phyloP scores from a whole-genome alignment of 192 early-diverging fungal genomes.

The Bifiguratus adelaidae region DNA sequence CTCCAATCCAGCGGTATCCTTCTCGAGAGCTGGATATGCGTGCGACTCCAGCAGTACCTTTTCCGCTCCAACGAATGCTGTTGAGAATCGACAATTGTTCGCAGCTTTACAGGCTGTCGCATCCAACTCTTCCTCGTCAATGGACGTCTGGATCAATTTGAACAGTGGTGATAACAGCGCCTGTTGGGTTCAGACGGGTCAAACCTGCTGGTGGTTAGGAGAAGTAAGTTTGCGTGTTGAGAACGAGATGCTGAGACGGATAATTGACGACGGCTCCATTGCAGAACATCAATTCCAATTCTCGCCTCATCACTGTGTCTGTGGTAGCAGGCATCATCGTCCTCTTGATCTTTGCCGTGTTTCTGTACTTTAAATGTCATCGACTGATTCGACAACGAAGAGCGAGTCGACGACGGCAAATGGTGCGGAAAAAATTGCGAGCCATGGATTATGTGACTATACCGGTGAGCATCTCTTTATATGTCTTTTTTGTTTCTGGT shows the following conservation, averaged over 20 bases:
- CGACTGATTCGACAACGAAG: conserved; percentile 11
- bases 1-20: conserved; percentile 1
- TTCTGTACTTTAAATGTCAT: conserved; percentile 15
- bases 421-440: conserved; percentile 6
- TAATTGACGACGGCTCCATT: neutral
- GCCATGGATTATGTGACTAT: conserved; percentile 18
- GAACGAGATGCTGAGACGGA: neutral
- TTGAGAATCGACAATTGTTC: conserved; percentile 5
- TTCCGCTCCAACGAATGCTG: conserved; percentile 4
- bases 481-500: too few species aligned
- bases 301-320: conserved; percentile 11
- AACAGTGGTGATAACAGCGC: conserved; percentile 3
- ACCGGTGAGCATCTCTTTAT: conserved; percentile 6
- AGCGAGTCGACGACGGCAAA: conserved; percentile 5
- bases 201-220: conserved; percentile 12
- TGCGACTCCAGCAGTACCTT: conserved; percentile 8
- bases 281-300: neutral
- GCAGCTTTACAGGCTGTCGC: neutral
- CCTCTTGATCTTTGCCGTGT: conserved; percentile 9
- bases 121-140: neutral
- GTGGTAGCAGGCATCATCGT: conserved; percentile 12
- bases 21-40: conserved; percentile 1
- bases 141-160: conserved; percentile 14
- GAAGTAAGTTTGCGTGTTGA: conserved; percentile 2
- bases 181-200: conserved; percentile 12